Base-by-base conservation (phyloP, 345 rosid genomes). In the Eucalyptus polybractea region DNA sequence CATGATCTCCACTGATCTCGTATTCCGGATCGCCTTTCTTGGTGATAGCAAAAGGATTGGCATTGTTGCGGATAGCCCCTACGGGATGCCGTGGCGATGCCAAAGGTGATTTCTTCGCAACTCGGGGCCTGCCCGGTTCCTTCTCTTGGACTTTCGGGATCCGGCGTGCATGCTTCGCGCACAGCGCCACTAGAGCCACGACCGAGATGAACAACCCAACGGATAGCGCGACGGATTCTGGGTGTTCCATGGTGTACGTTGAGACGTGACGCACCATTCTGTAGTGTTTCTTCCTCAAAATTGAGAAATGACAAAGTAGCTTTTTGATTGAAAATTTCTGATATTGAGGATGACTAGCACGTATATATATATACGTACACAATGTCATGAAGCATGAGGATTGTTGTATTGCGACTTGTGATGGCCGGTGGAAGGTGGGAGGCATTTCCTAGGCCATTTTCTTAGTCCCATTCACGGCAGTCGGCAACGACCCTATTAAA, bases 141-240 rank as follows among this genome's bases (percentile, higher is more conserved):
- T 72, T 72, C 83, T 37, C 83, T 10, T 72, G 83, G 83, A 37
- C 83, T 37, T 88, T 22, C 31, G 62, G 86, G 72, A 80, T 24
- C 47, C 91, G 87, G 56, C 90, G 67, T 1, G 88, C 37, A 11
- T 69, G 92, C 45, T 88, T 90, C 25, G 91, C 92, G n/a, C 92
- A 91, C 19, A 91, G 88, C 6, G 89, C 93, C 37, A 50, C 90
- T 25, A 91, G 87, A 88, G 65, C 88, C 56, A 87, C 87, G 44
- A 88, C 87, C 31, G 92, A 80, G 50, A 91, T 40, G 80, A 91
- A 88, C 58, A 91, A 29, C 65, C 80, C 93, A 13, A 88, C 58
- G 17, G 88, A 90, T 25, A 89, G 47, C 25, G 60, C 87, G 4
- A 58, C 49, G 60, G 88, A 86, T 37, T 88, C 90, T 12, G 60